phyloP scores from a whole-genome alignment of 2,329 filamentous ascomycete species.

The Fusarium burgessii region DNA sequence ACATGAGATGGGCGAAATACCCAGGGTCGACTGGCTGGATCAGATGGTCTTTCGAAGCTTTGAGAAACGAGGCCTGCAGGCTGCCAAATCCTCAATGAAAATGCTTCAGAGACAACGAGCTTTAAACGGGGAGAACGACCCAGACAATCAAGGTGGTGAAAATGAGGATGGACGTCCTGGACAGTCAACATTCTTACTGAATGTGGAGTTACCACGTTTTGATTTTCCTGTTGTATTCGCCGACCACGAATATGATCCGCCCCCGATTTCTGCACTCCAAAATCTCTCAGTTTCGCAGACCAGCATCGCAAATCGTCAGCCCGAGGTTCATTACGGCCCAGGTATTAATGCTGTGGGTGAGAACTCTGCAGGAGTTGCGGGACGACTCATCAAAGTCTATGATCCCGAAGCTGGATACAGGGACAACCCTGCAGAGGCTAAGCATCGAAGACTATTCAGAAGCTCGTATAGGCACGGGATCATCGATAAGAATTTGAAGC shows the following conservation, averaged over 20 bases:
- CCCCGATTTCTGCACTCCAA: conserved; percentile 81
- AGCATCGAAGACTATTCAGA: conserved; percentile 90
- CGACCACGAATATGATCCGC: conserved; percentile 90
- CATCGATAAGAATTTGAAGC: conserved; percentile 93
- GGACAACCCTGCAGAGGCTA: conserved; percentile 95
- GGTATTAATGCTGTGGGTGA: conserved; percentile 81
- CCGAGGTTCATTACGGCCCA: conserved; percentile 89
- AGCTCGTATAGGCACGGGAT: conserved; percentile 93
- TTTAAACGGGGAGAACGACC: conserved; percentile 53
- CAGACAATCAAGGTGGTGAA: conserved; percentile 47
- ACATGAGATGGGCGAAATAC: conserved; percentile 97
- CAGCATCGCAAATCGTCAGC: conserved; percentile 81
- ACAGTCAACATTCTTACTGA: conserved; percentile 78
- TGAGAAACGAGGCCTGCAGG: conserved; percentile 78
- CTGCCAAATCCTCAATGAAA: conserved; percentile 73
- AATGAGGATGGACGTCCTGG: conserved; percentile 60
- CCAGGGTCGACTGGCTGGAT: conserved; percentile 94
- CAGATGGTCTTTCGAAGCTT: conserved; percentile 92
- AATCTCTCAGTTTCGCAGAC: conserved; percentile 69
- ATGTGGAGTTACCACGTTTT: conserved; percentile 92
- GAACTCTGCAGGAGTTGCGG: conserved; percentile 60
- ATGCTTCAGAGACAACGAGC: conserved; percentile 63
- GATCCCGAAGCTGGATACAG: conserved; percentile 90
- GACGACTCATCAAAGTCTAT: conserved; percentile 84
- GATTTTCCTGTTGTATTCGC: conserved; percentile 96